A percentile compares a stretch with the other conserved stretches of the same genome.
phyloP scores from a whole-genome alignment of 208 protist species.

The Trypanosomatidae sp. region DNA sequence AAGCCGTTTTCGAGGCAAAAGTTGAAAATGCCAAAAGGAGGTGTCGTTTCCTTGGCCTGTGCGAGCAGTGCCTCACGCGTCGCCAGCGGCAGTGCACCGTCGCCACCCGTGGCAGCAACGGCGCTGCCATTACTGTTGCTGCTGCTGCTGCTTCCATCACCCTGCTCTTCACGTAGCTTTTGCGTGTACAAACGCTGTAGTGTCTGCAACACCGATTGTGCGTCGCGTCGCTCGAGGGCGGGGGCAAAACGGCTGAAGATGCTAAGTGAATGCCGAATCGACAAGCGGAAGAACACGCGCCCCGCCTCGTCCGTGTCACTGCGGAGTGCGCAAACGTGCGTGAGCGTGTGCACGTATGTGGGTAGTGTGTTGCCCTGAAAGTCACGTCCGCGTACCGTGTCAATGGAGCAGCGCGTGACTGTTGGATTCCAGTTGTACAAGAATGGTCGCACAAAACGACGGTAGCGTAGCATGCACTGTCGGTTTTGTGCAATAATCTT shows the following conservation, averaged over 20 bases:
- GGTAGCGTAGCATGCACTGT: conserved; percentile 3
- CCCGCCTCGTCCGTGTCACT: conserved; percentile 4
- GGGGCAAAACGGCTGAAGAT: conserved; percentile 5
- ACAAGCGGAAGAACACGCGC: conserved; percentile 8
- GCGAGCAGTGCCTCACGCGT: conserved; percentile 4
- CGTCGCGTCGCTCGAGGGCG: conserved; percentile 1
- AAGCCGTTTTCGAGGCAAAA: conserved; percentile 5
- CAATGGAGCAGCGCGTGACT: conserved; percentile 4
- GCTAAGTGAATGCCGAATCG: conserved; percentile 6
- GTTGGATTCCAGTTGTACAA: conserved; percentile 9
- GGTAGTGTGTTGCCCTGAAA: neutral
- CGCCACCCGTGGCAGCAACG: neutral
- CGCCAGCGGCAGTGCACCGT: neutral
- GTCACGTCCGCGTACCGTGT: conserved; percentile 1
- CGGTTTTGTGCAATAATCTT: neutral
- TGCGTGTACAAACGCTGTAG: neutral
- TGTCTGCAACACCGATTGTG: neutral
- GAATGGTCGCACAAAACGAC: conserved; percentile 5
- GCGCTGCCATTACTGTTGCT: neutral
- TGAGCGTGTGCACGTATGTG: conserved; percentile 1
- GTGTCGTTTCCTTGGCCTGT: conserved; percentile 8
- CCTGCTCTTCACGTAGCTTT: neutral
- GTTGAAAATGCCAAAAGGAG: conserved; percentile 12
- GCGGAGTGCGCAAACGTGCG: conserved; percentile 3
- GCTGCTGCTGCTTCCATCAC: too few relatives aligned